A percentile compares a stretch with the other conserved stretches of the same genome.
Evolutionary conservation across 441 rosid species (phyloP).

Genomic region (Viola pubescens): DNA sequence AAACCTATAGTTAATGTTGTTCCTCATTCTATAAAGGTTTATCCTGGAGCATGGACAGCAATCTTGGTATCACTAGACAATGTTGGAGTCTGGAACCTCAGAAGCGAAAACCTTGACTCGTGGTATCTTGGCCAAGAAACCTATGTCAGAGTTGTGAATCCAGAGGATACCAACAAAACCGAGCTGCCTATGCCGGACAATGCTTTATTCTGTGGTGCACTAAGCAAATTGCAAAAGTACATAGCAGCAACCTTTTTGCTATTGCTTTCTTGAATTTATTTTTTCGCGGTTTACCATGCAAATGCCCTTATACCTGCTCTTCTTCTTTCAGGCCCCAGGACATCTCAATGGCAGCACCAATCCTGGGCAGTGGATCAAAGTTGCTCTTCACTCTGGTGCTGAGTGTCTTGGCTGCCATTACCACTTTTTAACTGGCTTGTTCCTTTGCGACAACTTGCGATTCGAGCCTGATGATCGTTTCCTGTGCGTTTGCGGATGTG

Average conservation of each 20-base stretch:
- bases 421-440: conserved; percentile 16
- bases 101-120: conserved; percentile 87
- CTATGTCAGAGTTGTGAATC: conserved; percentile 78
- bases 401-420: conserved; percentile 23
- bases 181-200: conserved; percentile 68
- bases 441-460: conserved; percentile 2
- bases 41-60: conserved; percentile 93
- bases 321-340: conserved; percentile 55
- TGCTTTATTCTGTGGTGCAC: conserved; percentile 83
- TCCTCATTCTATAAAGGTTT: conserved; percentile 41
- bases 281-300: background rate
- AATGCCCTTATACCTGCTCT: conserved; percentile 1
- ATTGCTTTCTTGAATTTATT: background rate
- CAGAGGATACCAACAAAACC: conserved; percentile 71
- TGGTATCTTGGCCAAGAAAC: conserved; percentile 99
- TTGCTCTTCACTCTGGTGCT: conserved; percentile 28
- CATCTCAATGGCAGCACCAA: conserved; percentile 38
- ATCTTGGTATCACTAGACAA: conserved; percentile 81
- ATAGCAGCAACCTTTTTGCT: background rate
- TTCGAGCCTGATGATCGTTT: background rate
- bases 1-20: background rate
- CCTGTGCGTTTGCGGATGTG: conserved; percentile 21
- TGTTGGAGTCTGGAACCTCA: conserved; percentile 89
- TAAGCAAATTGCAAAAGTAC: conserved; percentile 62
- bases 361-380: conserved; percentile 23